phyloP scores from a whole-genome alignment of 352 stramenopile species.

The Phytophthora pisi region DNA sequence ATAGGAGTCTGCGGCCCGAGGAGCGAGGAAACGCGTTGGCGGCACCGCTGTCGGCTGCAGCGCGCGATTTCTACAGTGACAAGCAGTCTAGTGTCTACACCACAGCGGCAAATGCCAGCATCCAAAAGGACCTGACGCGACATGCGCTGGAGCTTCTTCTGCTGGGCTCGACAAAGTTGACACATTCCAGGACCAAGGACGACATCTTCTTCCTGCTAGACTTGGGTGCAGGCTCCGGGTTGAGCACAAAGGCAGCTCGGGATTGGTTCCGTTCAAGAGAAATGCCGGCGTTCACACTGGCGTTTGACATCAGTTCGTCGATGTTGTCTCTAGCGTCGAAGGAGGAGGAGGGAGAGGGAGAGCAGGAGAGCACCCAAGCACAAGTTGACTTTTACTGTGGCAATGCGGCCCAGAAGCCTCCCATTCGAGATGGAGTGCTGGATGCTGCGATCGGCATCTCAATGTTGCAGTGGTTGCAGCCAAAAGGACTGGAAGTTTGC shows the following conservation, averaged over 20 bases:
- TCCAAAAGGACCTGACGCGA: slow-evolving; percentile 71
- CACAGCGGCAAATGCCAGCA: slow-evolving; percentile 63
- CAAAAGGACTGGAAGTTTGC: slow-evolving; percentile 58
- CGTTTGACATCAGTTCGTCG: slow-evolving; percentile 77
- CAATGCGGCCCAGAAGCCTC: slow-evolving; percentile 67
- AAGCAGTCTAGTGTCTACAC: slow-evolving; percentile 74
- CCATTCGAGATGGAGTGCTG: slow-evolving; percentile 50
- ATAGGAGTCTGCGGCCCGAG: slow-evolving; percentile 53
- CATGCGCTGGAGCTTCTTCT: slow-evolving; percentile 66
- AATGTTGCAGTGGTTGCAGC: slow-evolving; percentile 85
- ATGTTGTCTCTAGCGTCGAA: slow-evolving; percentile 62
- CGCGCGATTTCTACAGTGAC: slow-evolving; percentile 65
- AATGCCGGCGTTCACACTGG: slow-evolving; percentile 50
- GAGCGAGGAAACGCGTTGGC: slow-evolving; percentile 42
- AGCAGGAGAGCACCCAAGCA: slow-evolving; percentile 7
- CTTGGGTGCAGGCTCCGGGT: slow-evolving; percentile 68
- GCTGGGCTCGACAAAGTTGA: slow-evolving; percentile 20
- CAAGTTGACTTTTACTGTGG: slow-evolving; percentile 61
- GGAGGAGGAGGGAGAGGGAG: slow-evolving; percentile 1
- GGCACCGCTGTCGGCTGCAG: slow-evolving; percentile 44
- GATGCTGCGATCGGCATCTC: slow-evolving; percentile 75
- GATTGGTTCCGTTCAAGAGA: slow-evolving; percentile 51
- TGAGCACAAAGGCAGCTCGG: slow-evolving; percentile 64
- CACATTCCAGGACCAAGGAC: slow-evolving; percentile 8
- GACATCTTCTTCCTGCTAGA: slow-evolving; percentile 60